A percentile compares a stretch with the other conserved stretches of the same genome.
These are phyloP conservation scores for Brassica napus DNA, from an alignment of 345 rosid species.

Conservation along the genomic window DNA sequence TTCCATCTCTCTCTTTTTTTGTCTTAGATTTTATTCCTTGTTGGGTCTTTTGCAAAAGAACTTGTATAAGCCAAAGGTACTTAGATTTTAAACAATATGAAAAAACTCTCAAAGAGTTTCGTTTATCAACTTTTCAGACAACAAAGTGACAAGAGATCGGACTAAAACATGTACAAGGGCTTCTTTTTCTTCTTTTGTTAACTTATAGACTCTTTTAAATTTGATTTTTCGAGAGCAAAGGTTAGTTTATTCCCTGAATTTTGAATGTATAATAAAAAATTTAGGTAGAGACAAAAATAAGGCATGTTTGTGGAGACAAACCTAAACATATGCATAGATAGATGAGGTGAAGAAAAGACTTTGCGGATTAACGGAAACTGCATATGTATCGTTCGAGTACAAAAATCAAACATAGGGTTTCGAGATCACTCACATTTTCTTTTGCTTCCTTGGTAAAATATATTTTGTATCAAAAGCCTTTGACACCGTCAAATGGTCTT, in stretches of 20 bases:
- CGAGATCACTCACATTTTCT: conserved; percentile 37
- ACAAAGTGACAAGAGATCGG: conserved; percentile 30
- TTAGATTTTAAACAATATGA: not conserved
- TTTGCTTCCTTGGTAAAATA: conserved; percentile 12
- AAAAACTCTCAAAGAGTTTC: not conserved
- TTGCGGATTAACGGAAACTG: conserved; percentile 33
- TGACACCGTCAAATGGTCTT: not conserved
- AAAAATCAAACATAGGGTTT: conserved; percentile 39
- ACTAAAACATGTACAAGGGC: conserved; percentile 11
- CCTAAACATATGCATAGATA: conserved; percentile 39
- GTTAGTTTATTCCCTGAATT: conserved; percentile 18
- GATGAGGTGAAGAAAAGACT: conserved; percentile 21
- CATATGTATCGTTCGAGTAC: conserved; percentile 30
- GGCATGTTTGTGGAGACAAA: conserved; percentile 35
- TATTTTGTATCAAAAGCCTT: not conserved
- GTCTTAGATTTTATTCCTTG: conserved; percentile 7
- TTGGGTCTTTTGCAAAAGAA: conserved; percentile 21
- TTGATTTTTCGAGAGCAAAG: not conserved
- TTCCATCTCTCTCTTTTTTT: conserved; percentile 25
- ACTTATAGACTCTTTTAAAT: conserved; percentile 10
- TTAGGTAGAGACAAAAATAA: conserved; percentile 22
- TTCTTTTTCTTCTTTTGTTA: conserved; percentile 14
- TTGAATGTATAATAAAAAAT: conserved; percentile 20
- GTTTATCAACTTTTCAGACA: conserved; percentile 35
- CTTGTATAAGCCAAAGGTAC: conserved; percentile 15